Evolutionary conservation across 805 yeast genomes (phyloP), one percentile per base, ranked within the genome.

Genomic region (Wickerhamomyces pijperi): DNA sequence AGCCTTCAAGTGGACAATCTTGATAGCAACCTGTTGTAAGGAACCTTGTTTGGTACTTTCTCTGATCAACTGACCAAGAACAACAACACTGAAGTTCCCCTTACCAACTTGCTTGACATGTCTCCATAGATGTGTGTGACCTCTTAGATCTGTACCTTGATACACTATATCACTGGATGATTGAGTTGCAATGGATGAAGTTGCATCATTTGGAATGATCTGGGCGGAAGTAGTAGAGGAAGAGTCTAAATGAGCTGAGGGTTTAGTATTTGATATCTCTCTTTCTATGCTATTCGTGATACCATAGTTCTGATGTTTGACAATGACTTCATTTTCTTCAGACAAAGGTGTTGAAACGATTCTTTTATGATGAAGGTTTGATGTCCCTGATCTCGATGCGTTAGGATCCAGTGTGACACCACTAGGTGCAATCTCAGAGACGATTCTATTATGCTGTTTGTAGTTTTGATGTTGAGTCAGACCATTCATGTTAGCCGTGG

Each of bases 41-140:
- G 29, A 21, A 21, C n/a, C 11, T 21, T 41, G 34, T 12, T 47
- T 34, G 2, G 45, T 43, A 14, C 42, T 32, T 5, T 21, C 29
- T 5, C 36, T 39, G 0, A 55, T 36, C 2, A 60, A 48, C 32
- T 56, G 56, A 5, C 73, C 81, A 14, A 72, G 50, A 15, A 72
- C 66, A 11, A 82, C 92, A 7, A 66, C 68, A 54, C 86, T 78
- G 55, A 82, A 82, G 21, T 77, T 71, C 0, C 94, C 94, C 17
- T 63, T 49, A 1, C 94, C 94, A 4, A 82, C 63, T 34, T 68
- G 63, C 35, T 55, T 58, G 1, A 59, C 38, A 39, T 60, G 60
- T 19, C 48, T 49, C 71, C 72, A 52, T 9, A 40, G 39, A 17
- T 43, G 49, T 9, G 33, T 28, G 1, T 25, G 25, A 4, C 47